phyloP scores from a whole-genome alignment of 2,329 filamentous ascomycete species.

The Hypoxylon sp. region DNA sequence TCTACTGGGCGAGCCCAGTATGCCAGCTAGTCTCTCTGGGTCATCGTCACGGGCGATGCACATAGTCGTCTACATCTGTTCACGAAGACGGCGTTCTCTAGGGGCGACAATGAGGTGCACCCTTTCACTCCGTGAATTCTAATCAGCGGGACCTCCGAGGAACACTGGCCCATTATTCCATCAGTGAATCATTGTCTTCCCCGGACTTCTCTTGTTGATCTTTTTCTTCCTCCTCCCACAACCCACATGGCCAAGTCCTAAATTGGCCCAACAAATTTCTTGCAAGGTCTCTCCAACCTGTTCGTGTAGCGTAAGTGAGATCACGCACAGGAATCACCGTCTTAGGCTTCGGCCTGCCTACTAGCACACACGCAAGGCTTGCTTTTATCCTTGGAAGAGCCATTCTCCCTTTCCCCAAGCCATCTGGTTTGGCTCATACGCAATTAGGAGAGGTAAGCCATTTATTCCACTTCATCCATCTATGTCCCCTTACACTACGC shows the following conservation, averaged over 20 bases:
- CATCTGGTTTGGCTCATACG: background rate
- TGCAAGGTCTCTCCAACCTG: background rate
- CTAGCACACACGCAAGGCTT: background rate
- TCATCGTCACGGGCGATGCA: background rate
- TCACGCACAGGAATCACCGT: background rate
- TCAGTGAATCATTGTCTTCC: background rate
- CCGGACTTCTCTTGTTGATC: conserved; percentile 1
- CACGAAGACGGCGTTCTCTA: background rate
- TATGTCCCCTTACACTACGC: background rate
- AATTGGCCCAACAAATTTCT: background rate
- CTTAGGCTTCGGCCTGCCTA: background rate
- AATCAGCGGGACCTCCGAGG: background rate
- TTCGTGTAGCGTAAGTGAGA: background rate
- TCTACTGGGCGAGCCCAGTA: background rate
- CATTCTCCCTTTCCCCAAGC: background rate
- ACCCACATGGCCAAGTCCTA: background rate
- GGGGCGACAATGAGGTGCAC: background rate
- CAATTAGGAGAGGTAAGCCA: background rate
- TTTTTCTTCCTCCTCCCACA: background rate
- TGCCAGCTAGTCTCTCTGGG: background rate
- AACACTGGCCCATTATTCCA: background rate
- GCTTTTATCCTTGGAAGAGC: background rate
- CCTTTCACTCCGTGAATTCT: background rate
- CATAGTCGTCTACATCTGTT: background rate
- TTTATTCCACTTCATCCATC: conserved; percentile 3